Conservation (phyloP, 2,329 filamentous ascomycete genomes). For the Trichoderma oligosporum region DNA sequence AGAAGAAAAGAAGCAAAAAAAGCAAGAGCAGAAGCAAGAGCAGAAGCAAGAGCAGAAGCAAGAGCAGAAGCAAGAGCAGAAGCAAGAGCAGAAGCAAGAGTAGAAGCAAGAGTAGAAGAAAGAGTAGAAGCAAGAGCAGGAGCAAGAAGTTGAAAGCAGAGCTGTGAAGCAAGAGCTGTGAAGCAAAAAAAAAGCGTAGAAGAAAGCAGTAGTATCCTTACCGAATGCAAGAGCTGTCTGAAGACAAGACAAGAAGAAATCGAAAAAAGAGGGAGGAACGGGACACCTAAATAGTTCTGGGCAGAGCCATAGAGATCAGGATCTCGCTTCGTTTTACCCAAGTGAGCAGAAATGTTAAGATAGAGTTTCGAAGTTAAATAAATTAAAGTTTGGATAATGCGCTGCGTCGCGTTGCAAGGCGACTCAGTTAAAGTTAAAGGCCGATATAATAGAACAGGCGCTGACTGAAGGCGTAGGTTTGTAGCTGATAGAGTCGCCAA, state of each 20-base stretch:
- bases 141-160: background rate
- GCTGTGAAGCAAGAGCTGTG: background rate
- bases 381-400: background rate
- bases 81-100: background rate
- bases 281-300: background rate
- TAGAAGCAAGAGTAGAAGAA: background rate
- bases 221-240: background rate
- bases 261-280: background rate
- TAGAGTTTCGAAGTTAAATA: background rate
- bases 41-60: background rate
- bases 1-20: background rate
- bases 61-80: background rate
- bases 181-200: background rate
- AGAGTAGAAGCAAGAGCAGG: background rate
- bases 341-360: too few species aligned
- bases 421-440: background rate
- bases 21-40: background rate
- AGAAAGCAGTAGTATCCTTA: background rate
- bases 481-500: background rate
- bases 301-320: too few species aligned
- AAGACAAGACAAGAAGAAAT: background rate
- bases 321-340: too few species aligned
- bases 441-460: background rate
- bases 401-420: background rate
- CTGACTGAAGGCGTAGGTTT: background rate